These are phyloP conservation scores for Ogataea dorogensis DNA, from an alignment of 805 yeast genomes.

Conservation along the genomic window DNA sequence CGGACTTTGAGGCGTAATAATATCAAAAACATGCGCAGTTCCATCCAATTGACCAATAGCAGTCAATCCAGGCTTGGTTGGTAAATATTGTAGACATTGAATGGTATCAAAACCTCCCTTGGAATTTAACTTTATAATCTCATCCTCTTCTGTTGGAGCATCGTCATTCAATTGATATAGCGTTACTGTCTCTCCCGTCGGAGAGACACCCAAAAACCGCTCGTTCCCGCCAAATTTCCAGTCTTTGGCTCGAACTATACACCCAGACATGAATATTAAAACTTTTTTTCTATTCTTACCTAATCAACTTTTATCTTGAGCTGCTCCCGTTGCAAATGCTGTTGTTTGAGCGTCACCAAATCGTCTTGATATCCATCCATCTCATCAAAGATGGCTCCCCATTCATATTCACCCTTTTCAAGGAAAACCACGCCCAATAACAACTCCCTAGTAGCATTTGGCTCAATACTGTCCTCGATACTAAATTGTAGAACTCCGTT, in stretches of 20 bases:
- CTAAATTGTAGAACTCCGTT: conserved; percentile 72
- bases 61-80: conserved; percentile 51
- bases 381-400: conserved; percentile 66
- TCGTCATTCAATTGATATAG: conserved; percentile 55
- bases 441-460: conserved; percentile 42
- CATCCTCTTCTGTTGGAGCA: conserved; percentile 41
- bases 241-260: conserved; percentile 53
- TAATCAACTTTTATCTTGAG: conserved; percentile 27
- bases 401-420: conserved; percentile 78
- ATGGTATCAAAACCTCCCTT: conserved; percentile 66
- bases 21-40: conserved; percentile 58
- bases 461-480: conserved; percentile 39
- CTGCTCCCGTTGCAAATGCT: conserved; percentile 40
- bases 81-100: conserved; percentile 65
- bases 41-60: conserved; percentile 80
- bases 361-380: conserved; percentile 29
- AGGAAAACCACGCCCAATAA: conserved; percentile 61
- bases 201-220: conserved; percentile 65
- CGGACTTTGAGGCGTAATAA: conserved; percentile 38
- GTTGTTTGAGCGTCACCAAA: conserved; percentile 25
- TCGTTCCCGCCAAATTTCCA: conserved; percentile 62
- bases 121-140: conserved; percentile 47
- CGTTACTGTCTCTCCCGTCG: conserved; percentile 76
- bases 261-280: conserved; percentile 51
- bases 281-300: conserved; percentile 1